A percentile compares a stretch with the other conserved stretches of the same genome.
phyloP scores from a whole-genome alignment of 192 early-diverging fungal species.

The Funneliformis mosseae region DNA sequence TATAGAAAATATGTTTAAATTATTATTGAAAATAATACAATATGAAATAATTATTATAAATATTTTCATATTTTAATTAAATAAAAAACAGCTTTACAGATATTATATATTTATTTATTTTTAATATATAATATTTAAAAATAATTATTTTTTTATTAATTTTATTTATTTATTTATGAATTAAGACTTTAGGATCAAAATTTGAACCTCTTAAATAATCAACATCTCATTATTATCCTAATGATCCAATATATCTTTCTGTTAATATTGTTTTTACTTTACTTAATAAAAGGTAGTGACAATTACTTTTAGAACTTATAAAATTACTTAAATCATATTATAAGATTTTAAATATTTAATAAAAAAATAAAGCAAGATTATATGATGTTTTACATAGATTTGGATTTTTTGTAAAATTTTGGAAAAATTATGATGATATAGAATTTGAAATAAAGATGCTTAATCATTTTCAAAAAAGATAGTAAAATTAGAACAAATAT shows the following conservation, averaged over 20 bases:
- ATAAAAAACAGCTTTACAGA: not conserved
- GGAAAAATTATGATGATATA: not conserved
- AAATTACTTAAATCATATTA: conserved; percentile 16
- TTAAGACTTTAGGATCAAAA: not conserved
- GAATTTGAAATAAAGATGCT: not conserved
- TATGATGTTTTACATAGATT: not conserved
- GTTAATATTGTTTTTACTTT: not conserved
- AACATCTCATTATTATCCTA: not conserved
- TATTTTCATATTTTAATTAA: not conserved
- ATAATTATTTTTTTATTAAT: not conserved
- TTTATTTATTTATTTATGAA: not conserved
- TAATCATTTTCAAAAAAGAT: not conserved
- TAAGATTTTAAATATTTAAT: not conserved
- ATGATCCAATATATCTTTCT: not conserved
- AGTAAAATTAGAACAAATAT: not conserved
- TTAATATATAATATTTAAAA: not conserved
- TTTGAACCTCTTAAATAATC: not conserved
- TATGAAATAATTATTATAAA: not conserved
- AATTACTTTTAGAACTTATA: not conserved
- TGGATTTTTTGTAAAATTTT: conserved; percentile 2
- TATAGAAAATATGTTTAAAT: not conserved
- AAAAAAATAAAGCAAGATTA: not conserved
- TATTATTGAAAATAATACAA: not conserved
- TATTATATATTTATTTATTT: not conserved
- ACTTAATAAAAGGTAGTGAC: not conserved